Conservation (phyloP, 2,329 filamentous ascomycete genomes). For the Raffaelea arxii region DNA sequence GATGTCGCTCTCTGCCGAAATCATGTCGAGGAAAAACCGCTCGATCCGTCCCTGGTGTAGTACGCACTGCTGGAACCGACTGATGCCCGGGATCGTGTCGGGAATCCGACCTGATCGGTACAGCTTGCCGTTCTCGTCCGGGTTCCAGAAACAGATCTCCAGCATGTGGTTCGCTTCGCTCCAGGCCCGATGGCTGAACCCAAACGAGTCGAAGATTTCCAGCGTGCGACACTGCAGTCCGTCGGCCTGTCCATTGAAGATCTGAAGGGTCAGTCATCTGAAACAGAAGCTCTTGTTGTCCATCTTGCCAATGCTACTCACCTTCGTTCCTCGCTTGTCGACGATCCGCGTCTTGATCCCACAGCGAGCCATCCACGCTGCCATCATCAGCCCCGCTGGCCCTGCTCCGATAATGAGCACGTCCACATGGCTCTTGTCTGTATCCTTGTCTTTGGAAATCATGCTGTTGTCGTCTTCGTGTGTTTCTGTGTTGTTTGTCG, state of each 20-base stretch:
- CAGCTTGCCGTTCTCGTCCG: constrained; percentile 43
- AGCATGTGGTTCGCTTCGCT: constrained; percentile 60
- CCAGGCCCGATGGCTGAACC: constrained; percentile 53
- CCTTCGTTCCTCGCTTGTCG: constrained; percentile 27
- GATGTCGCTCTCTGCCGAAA: constrained; percentile 38
- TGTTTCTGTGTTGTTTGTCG: no score
- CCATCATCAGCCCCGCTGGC: constrained; percentile 29
- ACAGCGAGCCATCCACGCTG: constrained; percentile 29
- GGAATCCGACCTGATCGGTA: constrained; percentile 49
- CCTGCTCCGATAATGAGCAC: constrained; percentile 16
- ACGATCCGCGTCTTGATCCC: constrained; percentile 30
- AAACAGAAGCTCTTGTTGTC: no score
- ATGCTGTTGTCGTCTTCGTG: no score
- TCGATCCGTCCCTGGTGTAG: constrained; percentile 66
- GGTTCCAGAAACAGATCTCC: constrained; percentile 57
- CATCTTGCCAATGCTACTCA: no score
- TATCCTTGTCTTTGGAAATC: no score
- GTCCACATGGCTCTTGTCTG: no score
- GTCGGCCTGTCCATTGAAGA: constrained; percentile 35
- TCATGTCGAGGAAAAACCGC: constrained; percentile 53
- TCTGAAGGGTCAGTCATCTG: constrained; percentile 14
- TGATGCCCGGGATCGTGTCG: constrained; percentile 53
- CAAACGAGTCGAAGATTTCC: constrained; percentile 64
- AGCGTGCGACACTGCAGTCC: constrained; percentile 52
- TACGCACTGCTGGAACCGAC: constrained; percentile 55